Base-by-base conservation (phyloP, 2,329 filamentous ascomycete genomes). In the Claviceps quebecensis region DNA sequence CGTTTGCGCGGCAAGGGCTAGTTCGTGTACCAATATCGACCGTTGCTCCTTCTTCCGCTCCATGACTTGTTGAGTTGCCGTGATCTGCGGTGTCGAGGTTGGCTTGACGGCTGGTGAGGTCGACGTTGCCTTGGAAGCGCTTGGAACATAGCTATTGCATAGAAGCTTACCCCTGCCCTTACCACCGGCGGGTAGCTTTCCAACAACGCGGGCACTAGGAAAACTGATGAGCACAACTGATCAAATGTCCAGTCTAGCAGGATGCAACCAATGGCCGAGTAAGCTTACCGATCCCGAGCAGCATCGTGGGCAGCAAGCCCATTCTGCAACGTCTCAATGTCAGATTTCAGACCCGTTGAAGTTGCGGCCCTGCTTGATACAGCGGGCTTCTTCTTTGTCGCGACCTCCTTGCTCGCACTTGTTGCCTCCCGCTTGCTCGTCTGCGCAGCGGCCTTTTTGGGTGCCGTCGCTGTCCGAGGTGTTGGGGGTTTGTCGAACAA, bases 71-170 rank as follows among this genome's bases (percentile, higher is more conserved):
- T 79, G 72, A 1, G 76, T 73, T 17, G 75, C 69, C 11, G 72
- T 73, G 23, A 72, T 66, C 9, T 69, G 69, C 1, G 75, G 72
- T 4, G 72, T 74, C 13, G 74, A 61, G 2, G 72, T 69, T 0
- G 79, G 78, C 2, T 72, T 76, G 45, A 80, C 65, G 26, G 74
- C 73, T 2, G 80, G 80, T 49, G 78, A 82, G 2, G 75, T 64
- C 1, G 80, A 75, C 45, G 70, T 63, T 26, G 69, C 71, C 55
- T 64, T 60, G 16, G 66, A 59, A 23, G 69, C 65, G 36, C 63
- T 63, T 54, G 41, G 23, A 22, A 22, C 41, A 43, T 43, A 45
- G 14, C 63, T 67, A 48, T 64, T 66, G 11, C 70, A 67, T 47
- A 75, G 58, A 5, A 72, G 63, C 56, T 68, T 73, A 39, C 64